Evolutionary conservation across 768 basidiomycete genomes (phyloP), one percentile per base, ranked within the genome.

Genomic region (Podaxis pistillaris): DNA sequence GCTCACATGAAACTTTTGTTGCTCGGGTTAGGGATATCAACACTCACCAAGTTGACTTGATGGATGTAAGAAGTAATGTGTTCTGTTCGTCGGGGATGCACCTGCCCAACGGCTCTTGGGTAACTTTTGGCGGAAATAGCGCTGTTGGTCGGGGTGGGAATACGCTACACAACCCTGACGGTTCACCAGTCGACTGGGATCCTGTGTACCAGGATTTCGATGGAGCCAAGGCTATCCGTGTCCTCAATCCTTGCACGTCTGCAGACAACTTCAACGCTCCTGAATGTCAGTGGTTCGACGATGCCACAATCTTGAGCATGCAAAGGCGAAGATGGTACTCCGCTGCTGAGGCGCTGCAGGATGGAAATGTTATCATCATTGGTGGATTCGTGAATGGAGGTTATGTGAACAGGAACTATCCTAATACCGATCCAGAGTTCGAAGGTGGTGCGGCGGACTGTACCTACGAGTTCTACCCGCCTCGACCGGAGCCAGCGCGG

Each of bases 61-160:
- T 95, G 87, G 89, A 91, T 53, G 79, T 93, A 11, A 66, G 68
- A 41, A 89, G 89, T 30, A 94, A 93, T 69, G 75, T 82, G 4
- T 94, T 94, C 76, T 94, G 92, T 68, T 84, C 92, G n/a, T 92
- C 88, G 0, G 92, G 91, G 54, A 85, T 88, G 84, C 90, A 92
- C 68, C 77, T 92, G 0, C 91, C 91, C 17, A 92, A 92, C 64
- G 89, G 89, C 41, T 90, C 89, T 1, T 93, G 78, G 60, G 83
- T 78, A 9, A 85, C 89, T 0, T 90, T 93, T 66, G 91, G 91
- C 64, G 91, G 92, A 12, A 93, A 93, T 68, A 83, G 83, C 26
- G 91, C 91, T 12, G 78, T 93, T 22, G 86, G 85, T 22, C 85
- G 81, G 2, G 84, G 85, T 30, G 92, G 90, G 38, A 76, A 76